Evolutionary conservation across 1,284 basidiomycete species (phyloP), one percentile per base, ranked within the genome.

Genomic region (Laetiporus sulphureus): DNA sequence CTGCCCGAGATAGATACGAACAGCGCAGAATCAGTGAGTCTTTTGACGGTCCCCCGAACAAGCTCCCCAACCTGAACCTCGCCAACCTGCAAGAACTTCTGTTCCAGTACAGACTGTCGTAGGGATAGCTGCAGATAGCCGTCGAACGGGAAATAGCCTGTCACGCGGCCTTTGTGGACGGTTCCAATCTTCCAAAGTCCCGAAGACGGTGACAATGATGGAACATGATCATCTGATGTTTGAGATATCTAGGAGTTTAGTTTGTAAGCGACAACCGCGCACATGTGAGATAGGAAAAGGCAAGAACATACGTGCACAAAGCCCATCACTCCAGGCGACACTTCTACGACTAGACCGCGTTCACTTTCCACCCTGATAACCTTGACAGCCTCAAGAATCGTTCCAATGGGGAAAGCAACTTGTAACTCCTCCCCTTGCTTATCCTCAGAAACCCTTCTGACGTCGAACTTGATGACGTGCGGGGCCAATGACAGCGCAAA

Each of bases 161-260:
- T 85, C 4, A 99, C 91, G 39, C 97, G 85, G 3, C 91, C 94
- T 42, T 77, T 73, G 60, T 99, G 95, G 5, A 80, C 64, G 8
- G 88, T 82, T 13, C 82, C 84, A 36, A 79, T 56, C 62, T 83
- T 88, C 84, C 86, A 96, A 32, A 82, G 75, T 15, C 89, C 87
- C 5, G 83, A 80, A 13, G 76, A 68, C 10, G 69, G 51, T 2
- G 84, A 80, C 8, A 98, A 68, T 6, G 81, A 74, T 10, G 87
- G 78, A 20, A 94, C 71, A 57, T 94, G 91, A 40, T 94, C 91
- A 60, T 99, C 94, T 13, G 92, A 87, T 20, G 89, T 74, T 61
- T 94, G 91, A 10, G 95, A 97, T 55, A 98, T 97, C 91, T 94
- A 52, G 16, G 5, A 27, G 4, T 34, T 15, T 10, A 21, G 4